A percentile compares a stretch with the other conserved stretches of the same genome.
phyloP scores from a whole-genome alignment of 2,329 filamentous ascomycete genomes.

The Teratosphaeria gauchensis region DNA sequence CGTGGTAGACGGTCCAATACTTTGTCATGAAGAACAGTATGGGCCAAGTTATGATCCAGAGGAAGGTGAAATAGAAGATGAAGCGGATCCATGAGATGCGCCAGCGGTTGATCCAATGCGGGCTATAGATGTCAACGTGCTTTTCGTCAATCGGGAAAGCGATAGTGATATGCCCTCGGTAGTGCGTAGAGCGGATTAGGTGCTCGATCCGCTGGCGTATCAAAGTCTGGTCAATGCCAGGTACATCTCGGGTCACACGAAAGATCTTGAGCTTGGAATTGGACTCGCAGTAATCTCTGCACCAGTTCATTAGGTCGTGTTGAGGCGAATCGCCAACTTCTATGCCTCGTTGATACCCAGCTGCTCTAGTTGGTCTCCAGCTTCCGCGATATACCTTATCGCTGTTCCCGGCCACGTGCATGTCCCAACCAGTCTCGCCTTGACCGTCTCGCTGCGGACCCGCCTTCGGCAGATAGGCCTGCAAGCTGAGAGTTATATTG shows the following conservation, averaged over 20 bases:
- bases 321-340: conserved; percentile 33
- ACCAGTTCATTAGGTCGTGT: conserved; percentile 51
- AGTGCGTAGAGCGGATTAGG: conserved; percentile 56
- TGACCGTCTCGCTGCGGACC: neutral
- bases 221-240: conserved; percentile 50
- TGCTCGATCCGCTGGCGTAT: conserved; percentile 44
- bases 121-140: conserved; percentile 54
- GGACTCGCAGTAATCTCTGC: conserved; percentile 55
- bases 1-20: conserved; percentile 57
- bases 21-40: conserved; percentile 58
- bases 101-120: conserved; percentile 53
- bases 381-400: conserved; percentile 58
- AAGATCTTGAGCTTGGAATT: conserved; percentile 47
- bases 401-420: conserved; percentile 44
- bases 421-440: conserved; percentile 16
- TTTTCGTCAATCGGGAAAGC: conserved; percentile 50
- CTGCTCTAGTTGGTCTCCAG: conserved; percentile 44
- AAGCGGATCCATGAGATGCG: conserved; percentile 57
- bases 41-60: conserved; percentile 64
- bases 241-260: conserved; percentile 36
- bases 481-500: conserved; percentile 15
- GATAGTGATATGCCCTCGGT: conserved; percentile 52
- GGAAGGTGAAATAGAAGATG: conserved; percentile 56
- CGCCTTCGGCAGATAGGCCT: conserved; percentile 9
- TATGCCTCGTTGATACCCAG: conserved; percentile 35